A percentile compares a stretch with the other conserved stretches of the same genome.
Conservation (phyloP, 169 alveolate genomes). For the Plasmodium knowlesi region DNA sequence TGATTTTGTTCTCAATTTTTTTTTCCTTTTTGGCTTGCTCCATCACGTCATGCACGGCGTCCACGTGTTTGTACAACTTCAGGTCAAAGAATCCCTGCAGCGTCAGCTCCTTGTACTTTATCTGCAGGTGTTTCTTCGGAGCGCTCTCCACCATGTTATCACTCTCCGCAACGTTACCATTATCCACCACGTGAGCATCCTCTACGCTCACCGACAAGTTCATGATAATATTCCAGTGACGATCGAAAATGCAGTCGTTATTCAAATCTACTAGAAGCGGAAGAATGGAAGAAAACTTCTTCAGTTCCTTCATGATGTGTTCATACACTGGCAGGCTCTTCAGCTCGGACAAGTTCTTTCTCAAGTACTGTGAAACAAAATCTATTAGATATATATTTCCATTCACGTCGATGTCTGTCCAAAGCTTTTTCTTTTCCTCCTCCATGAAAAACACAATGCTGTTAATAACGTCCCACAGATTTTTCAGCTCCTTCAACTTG, state of each 20-base stretch:
- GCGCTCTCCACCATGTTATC: conserved; percentile 81
- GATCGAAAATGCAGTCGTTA: conserved; percentile 94
- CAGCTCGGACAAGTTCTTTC: conserved; percentile 92
- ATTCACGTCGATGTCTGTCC: conserved; percentile 95
- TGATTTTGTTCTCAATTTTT: conserved; percentile 93
- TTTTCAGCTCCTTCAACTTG: conserved; percentile 90
- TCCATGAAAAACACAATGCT: conserved; percentile 89
- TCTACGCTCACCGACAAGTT: conserved; percentile 89
- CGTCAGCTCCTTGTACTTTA: conserved; percentile 93
- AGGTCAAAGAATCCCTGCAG: conserved; percentile 93
- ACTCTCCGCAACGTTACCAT: background rate
- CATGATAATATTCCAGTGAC: conserved; percentile 97
- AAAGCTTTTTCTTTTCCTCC: conserved; percentile 94
- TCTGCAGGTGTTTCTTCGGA: conserved; percentile 78
- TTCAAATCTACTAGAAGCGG: conserved; percentile 94
- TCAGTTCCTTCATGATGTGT: conserved; percentile 91
- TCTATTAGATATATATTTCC: conserved; percentile 89
- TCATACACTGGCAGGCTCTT: conserved; percentile 90
- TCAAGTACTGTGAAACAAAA: conserved; percentile 86
- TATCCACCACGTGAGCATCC: background rate
- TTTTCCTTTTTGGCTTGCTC: conserved; percentile 95
- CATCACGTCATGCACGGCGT: conserved; percentile 95
- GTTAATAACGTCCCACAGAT: conserved; percentile 94
- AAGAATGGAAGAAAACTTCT: conserved; percentile 94
- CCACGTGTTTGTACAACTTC: conserved; percentile 91